Base-by-base conservation (phyloP, 73 alveolate genomes). In the Loxodes magnus region DNA sequence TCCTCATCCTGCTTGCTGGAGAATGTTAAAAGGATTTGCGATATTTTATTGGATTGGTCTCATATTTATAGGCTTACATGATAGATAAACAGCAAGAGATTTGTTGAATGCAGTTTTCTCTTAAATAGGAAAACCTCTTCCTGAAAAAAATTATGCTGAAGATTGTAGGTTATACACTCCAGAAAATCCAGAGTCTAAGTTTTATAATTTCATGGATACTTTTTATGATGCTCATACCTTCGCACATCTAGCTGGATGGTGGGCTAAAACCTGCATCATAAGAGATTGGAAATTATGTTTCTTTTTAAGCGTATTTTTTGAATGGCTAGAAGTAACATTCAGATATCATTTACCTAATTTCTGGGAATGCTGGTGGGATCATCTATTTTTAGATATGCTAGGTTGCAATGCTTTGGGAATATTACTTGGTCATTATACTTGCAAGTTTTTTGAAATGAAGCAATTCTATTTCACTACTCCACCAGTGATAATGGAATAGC, bases 301-400 rank as follows among this genome's bases (percentile, higher is more conserved):
- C 92, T 26, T 77, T 23, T 35, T 71, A 65, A 57, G 78, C 29
- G 63, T 81, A 28, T 55, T 59, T 9, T 86, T 86, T 56, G 97
- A 86, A 43, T 35, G 75, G 23, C 22, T 77, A 24, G 97, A 86
- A 71, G 66, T 86, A 38, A 76, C 94, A 12, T 81, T 86, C 57
- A 75, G 85, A 63, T 87, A 81, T 53, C 84, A 86, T 82, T 69
- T 86, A 30, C 92, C 94, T 19, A 80, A 80, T 34, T 86, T 86
- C 74, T 60, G 74, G 64, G 97, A 86, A 58, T 86, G 97, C 50
- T 86, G 97, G 97, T 86, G 97, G 97, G 97, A 86, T 64, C 88
- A 79, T 56, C 64, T 79, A 23, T 67, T 86, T 22, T 55, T 86
- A 5, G 97, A 86, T 43, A 38, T 86, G 4, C 67, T 86, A 48